Evolutionary conservation across 2,329 filamentous ascomycete species (phyloP), one percentile per base, ranked within the genome.

Genomic region (Xylaria polymorpha): DNA sequence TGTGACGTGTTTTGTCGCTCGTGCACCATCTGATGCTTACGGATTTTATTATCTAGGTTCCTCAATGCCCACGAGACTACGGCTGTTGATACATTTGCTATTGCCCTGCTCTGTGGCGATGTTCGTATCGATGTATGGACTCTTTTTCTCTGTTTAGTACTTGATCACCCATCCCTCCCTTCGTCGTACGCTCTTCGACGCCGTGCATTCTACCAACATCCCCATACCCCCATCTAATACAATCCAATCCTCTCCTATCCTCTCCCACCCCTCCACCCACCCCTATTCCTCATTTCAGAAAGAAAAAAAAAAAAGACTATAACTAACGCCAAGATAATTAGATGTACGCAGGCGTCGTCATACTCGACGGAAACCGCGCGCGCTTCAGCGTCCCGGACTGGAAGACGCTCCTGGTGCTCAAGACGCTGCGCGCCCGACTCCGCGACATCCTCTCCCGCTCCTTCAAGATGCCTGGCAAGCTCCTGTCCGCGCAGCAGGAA

Each of bases 31-130:
- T 1, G 25, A 67, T 60, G 67, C 76, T 81, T 70, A 80, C 61
- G 18, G 29, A 51, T 29, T 41, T 51, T 29, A 29, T 29, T 29
- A 29, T 7, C n/a, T 60, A 91, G 88, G 69, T 91, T 92, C 75
- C 93, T 95, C 73, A 97, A 97, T 72, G 96, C 96, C 0, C 94
- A 98, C 73, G 94, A 97, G 78, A 97, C 93, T 2, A 93, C 91
- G 12, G 88, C 91, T 0, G 90, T 91, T 0, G 91, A 97, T 55
- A 91, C 94, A 51, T 92, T 98, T 72, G 90, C 94, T 12, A 88
- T 98, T 73, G 90, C 92, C 18, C 83, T 99, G 35, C 86, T 98
- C 61, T 96, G 94, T 68, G 96, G 94, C 43, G 95, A 98, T 71
- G 91, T 93, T 20, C 92, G 94, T 66, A 95, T 94, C 76, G 94